These are phyloP conservation scores for Aureobasidium pullulans DNA, from an alignment of 2,329 filamentous ascomycete species.

Conservation along the genomic window DNA sequence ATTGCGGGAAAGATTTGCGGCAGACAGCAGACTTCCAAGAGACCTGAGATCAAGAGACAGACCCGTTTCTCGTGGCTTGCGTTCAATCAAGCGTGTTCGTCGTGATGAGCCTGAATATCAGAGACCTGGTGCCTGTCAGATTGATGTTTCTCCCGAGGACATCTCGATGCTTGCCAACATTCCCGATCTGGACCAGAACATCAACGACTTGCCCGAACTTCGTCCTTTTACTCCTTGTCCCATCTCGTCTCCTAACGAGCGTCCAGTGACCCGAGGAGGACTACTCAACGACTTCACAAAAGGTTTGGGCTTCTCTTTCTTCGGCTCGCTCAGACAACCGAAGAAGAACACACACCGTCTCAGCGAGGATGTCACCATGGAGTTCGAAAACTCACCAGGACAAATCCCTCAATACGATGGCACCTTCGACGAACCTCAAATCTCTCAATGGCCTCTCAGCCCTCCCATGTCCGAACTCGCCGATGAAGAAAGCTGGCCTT, in stretches of 20 bases:
- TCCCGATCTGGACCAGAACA: neutral
- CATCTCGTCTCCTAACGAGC: neutral
- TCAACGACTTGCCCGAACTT: neutral
- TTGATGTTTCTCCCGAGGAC: neutral
- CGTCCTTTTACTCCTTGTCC: slow-evolving; percentile 2
- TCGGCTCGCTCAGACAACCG: neutral
- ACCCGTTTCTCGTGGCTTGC: neutral
- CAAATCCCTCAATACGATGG: slow-evolving; percentile 1
- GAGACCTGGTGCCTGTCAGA: neutral
- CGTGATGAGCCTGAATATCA: neutral
- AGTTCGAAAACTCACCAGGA: neutral
- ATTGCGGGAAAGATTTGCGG: slow-evolving; percentile 7
- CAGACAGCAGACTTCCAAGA: neutral
- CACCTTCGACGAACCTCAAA: neutral
- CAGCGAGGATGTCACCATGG: neutral
- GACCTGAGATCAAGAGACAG: neutral
- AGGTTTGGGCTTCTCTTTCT: slow-evolving; percentile 8
- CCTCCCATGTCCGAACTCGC: neutral
- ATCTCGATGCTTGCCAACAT: neutral
- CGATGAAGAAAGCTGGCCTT: slow-evolving; percentile 3
- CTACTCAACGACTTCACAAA: neutral
- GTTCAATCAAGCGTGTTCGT: slow-evolving; percentile 6
- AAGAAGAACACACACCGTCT: neutral
- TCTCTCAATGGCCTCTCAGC: neutral
- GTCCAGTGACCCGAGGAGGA: slow-evolving; percentile 1